A percentile compares a stretch with the other conserved stretches of the same genome.
These are phyloP conservation scores for Exophiala sp. DNA, from an alignment of 2,329 filamentous ascomycete species.

Conservation along the genomic window DNA sequence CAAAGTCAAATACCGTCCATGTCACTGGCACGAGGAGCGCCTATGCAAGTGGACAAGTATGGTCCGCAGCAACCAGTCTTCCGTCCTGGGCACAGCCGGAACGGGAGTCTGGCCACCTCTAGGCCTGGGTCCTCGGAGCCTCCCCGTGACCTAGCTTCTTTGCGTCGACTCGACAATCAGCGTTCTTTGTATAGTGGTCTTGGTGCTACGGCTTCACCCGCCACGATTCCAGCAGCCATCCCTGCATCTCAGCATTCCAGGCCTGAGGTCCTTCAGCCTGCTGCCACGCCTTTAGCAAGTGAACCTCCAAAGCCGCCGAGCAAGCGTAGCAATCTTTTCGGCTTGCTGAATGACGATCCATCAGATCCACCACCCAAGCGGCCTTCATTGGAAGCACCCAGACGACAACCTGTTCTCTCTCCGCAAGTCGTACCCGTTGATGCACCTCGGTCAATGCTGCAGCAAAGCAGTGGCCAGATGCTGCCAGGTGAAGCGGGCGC, in stretches of 20 bases:
- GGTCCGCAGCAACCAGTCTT: slow-evolving; percentile 11
- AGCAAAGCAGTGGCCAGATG: slow-evolving; percentile 9
- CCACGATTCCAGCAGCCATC: slow-evolving; percentile 3
- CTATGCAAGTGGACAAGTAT: slow-evolving; percentile 19
- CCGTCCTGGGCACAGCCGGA: slow-evolving; percentile 21
- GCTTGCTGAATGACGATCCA: slow-evolving; percentile 47
- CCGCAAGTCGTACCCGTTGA: slow-evolving; percentile 13
- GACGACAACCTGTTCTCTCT: slow-evolving; percentile 24
- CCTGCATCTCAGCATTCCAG: slow-evolving; percentile 17
- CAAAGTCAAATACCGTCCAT: slow-evolving; percentile 11
- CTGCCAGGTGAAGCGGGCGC: slow-evolving; percentile 8
- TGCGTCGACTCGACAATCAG: slow-evolving; percentile 18
- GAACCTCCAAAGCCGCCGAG: slow-evolving; percentile 34
- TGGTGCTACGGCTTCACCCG: slow-evolving; percentile 11
- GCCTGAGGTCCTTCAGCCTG: slow-evolving; percentile 16
- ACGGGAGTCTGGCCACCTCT: slow-evolving; percentile 9
- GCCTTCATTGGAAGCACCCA: slow-evolving; percentile 38
- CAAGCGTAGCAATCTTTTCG: slow-evolving; percentile 50
- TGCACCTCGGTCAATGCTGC: slow-evolving; percentile 1
- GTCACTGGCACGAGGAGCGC: slow-evolving; percentile 7
- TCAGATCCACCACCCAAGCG: slow-evolving; percentile 47
- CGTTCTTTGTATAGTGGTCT: slow-evolving; percentile 9
- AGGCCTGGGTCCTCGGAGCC: slow-evolving; percentile 13
- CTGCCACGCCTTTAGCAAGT: slow-evolving; percentile 12
- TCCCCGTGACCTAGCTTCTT: slow-evolving; percentile 14